phyloP scores from a whole-genome alignment of 768 basidiomycete species.

The Hysterangium stoloniferum region DNA sequence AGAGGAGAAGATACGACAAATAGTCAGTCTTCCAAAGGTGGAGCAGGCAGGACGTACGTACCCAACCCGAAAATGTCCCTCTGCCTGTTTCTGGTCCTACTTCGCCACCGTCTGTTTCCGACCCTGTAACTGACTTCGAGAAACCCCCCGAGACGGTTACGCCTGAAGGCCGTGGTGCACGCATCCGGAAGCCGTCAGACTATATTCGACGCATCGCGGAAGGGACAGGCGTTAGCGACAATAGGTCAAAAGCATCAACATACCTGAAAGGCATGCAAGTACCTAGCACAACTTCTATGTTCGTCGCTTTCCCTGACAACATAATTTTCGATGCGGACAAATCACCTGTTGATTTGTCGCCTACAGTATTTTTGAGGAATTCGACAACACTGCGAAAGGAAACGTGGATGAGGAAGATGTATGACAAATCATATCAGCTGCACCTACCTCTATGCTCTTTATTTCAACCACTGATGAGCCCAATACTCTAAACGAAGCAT shows the following conservation, averaged over 20 bases:
- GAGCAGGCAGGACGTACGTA: too few relatives aligned
- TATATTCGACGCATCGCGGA: slow-evolving; percentile 12
- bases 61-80: too few relatives aligned
- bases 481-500: slow-evolving; percentile 5
- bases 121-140: background rate
- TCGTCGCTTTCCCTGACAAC: background rate
- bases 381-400: too few relatives aligned
- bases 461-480: slow-evolving; percentile 1
- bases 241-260: background rate
- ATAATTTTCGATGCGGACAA: background rate
- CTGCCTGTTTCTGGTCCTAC: too few relatives aligned
- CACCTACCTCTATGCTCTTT: too few relatives aligned
- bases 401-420: background rate
- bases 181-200: slow-evolving; percentile 9
- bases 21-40: too few relatives aligned
- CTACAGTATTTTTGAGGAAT: too few relatives aligned
- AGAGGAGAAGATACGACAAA: too few relatives aligned
- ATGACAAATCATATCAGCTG: background rate
- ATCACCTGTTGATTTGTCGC: too few relatives aligned
- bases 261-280: slow-evolving; percentile 15
- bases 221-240: slow-evolving; percentile 11
- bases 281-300: background rate
- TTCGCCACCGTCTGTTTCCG: too few relatives aligned
- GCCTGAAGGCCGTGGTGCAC: slow-evolving; percentile 4
- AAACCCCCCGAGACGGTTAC: background rate